These are phyloP conservation scores for Ophiocordyceps camponoti-rufipedis DNA, from an alignment of 2,329 filamentous ascomycete species.

Conservation along the genomic window DNA sequence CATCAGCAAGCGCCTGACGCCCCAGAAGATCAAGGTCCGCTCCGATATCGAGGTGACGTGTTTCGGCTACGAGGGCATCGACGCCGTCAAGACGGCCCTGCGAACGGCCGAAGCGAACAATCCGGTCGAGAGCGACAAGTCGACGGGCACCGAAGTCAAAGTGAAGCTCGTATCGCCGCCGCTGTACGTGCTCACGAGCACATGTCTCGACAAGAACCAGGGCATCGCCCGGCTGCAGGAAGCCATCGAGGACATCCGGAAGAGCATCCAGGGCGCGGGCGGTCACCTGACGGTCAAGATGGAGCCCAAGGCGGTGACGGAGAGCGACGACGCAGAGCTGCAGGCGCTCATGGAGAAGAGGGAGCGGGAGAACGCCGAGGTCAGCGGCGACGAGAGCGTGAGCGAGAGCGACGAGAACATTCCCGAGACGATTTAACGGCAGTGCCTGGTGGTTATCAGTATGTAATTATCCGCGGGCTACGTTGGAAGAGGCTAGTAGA, in stretches of 20 bases:
- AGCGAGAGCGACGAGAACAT: constrained; percentile 85
- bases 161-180: constrained; percentile 96
- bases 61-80: constrained; percentile 93
- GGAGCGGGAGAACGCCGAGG: constrained; percentile 92
- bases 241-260: constrained; percentile 74
- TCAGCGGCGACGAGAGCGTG: constrained; percentile 91
- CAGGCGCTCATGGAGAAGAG: constrained; percentile 98
- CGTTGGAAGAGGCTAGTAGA: not conserved
- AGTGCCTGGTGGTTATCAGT: not conserved
- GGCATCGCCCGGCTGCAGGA: constrained; percentile 76
- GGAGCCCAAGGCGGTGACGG: constrained; percentile 97
- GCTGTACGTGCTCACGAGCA: constrained; percentile 88
- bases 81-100: constrained; percentile 88
- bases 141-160: constrained; percentile 76
- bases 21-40: constrained; percentile 96
- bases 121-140: constrained; percentile 32
- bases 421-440: constrained; percentile 18
- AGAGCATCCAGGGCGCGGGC: constrained; percentile 58
- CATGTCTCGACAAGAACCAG: constrained; percentile 79
- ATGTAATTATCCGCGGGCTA: not conserved
- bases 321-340: constrained; percentile 92
- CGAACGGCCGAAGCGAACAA: constrained; percentile 84
- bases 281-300: constrained; percentile 85
- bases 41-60: constrained; percentile 94
- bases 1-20: constrained; percentile 91